Evolutionary conservation across 2,329 filamentous ascomycete genomes (phyloP).

Genomic region (Colletotrichum orchidophilum): DNA sequence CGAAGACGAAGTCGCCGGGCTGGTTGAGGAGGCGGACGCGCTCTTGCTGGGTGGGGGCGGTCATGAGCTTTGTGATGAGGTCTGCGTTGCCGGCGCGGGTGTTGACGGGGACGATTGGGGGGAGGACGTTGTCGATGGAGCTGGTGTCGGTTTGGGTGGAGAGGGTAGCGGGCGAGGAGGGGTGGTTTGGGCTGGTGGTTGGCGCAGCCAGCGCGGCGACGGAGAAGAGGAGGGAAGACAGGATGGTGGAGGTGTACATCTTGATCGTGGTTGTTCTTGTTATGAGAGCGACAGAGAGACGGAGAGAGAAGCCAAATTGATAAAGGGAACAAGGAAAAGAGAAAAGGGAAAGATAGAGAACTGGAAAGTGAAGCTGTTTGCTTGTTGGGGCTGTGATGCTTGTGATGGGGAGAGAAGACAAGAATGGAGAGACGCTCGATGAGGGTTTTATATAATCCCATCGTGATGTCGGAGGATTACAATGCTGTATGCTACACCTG

Average conservation of each 20-base stretch:
- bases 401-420: conserved; percentile 1
- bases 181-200: neutral
- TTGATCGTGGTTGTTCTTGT: neutral
- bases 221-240: conserved; percentile 32
- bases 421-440: neutral
- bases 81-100: conserved; percentile 54
- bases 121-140: conserved; percentile 37
- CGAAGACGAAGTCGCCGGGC: conserved; percentile 52
- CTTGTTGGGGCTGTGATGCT: neutral
- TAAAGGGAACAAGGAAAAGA: conserved; percentile 11
- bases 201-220: conserved; percentile 33
- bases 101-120: conserved; percentile 48
- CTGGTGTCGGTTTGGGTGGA: conserved; percentile 1
- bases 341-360: neutral
- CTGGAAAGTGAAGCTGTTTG: neutral
- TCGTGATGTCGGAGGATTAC: neutral
- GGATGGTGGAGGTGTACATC: conserved; percentile 31
- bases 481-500: neutral
- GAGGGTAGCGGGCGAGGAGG: neutral
- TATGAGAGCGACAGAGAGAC: conserved; percentile 1
- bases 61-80: conserved; percentile 55
- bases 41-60: conserved; percentile 42
- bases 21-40: conserved; percentile 44
- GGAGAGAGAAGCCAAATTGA: conserved; percentile 2
- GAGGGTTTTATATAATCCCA: neutral